Conservation (phyloP, 352 stramenopile species). For the Globisporangium apiculatum region DNA sequence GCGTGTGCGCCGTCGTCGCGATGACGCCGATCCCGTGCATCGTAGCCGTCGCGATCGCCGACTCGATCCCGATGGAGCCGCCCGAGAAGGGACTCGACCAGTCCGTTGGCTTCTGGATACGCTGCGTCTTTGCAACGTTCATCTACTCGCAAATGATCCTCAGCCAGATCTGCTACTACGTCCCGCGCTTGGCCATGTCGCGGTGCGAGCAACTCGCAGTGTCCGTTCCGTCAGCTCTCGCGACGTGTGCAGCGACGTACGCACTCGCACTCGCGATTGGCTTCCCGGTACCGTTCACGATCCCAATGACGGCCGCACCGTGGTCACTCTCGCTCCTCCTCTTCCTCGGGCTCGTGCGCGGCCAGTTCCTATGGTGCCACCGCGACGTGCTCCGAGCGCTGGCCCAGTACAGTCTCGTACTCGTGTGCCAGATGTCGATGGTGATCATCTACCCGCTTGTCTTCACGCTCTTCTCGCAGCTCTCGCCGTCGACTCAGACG, state of each 20-base stretch:
- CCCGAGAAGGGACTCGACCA: background rate
- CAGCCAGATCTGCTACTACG: conserved; percentile 2
- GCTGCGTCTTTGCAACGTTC: background rate
- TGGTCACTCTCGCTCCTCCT: background rate
- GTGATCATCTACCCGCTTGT: conserved; percentile 12
- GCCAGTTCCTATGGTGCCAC: conserved; percentile 2
- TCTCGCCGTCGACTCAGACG: conserved; percentile 10
- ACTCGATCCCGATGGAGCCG: conserved; percentile 7
- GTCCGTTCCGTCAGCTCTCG: background rate
- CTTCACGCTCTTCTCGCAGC: conserved; percentile 9
- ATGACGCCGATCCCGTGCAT: conserved; percentile 5
- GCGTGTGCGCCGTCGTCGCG: background rate
- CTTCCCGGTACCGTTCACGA: conserved; percentile 38
- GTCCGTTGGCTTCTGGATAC: conserved; percentile 1
- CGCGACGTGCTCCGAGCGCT: conserved; percentile 1
- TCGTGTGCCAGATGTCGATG: background rate
- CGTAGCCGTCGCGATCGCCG: background rate
- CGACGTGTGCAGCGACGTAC: conserved; percentile 3
- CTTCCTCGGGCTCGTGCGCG: background rate
- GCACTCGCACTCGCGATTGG: conserved; percentile 15
- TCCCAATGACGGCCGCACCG: conserved; percentile 13
- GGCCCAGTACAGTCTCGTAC: background rate
- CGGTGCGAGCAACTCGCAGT: background rate
- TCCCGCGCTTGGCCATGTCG: conserved; percentile 16
- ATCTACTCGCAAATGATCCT: conserved; percentile 1